Percentiles rank a stretch among this genome's conserved stretches.
Evolutionary conservation across 352 stramenopile species (phyloP).

Genomic region (Thalassiosira hispida): DNA sequence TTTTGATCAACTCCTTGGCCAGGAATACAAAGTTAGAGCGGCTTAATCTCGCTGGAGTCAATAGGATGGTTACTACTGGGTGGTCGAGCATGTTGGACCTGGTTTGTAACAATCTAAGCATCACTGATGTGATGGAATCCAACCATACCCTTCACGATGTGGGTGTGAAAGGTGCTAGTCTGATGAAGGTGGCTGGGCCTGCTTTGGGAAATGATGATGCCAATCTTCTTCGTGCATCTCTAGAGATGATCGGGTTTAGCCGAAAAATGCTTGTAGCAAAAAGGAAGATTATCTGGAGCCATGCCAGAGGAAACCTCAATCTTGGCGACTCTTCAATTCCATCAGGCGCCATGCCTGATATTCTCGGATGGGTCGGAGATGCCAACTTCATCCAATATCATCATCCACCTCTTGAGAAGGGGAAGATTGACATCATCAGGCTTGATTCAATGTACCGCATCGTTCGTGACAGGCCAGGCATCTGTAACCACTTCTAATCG

Average conservation of each 20-base stretch:
- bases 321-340: conserved; percentile 9
- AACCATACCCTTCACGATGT: conserved; percentile 12
- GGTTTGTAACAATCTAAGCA: conserved; percentile 14
- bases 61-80: neutral
- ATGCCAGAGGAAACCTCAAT: conserved; percentile 13
- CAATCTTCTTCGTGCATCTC: conserved; percentile 19
- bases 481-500: no score
- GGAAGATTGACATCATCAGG: conserved; percentile 15
- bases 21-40: neutral
- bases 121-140: conserved; percentile 6
- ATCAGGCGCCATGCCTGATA: neutral
- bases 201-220: conserved; percentile 13
- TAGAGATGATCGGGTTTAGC: neutral
- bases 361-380: conserved; percentile 12
- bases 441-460: conserved; percentile 24
- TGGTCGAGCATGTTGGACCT: neutral
- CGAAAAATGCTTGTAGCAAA: neutral
- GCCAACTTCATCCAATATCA: conserved; percentile 27
- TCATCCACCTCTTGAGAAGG: conserved; percentile 12
- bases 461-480: neutral
- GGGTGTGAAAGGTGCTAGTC: neutral
- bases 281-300: conserved; percentile 13
- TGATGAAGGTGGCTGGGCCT: neutral
- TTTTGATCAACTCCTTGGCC: neutral
- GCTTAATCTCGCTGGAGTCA: neutral